A percentile compares a stretch with the other conserved stretches of the same genome.
phyloP scores from a whole-genome alignment of 306 rosid genomes.

The Carpinus viminea region DNA sequence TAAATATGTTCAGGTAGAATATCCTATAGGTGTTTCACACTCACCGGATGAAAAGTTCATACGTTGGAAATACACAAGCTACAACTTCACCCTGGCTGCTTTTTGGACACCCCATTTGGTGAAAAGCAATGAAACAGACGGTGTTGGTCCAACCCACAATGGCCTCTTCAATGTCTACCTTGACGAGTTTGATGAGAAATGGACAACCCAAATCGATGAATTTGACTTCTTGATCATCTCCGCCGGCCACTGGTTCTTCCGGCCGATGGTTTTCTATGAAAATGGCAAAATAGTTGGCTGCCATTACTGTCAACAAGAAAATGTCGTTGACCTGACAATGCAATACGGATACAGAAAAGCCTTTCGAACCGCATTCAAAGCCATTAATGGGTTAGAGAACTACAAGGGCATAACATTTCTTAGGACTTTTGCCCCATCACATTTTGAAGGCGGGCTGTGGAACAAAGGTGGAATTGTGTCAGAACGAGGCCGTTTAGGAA shows the following conservation, averaged over 20 bases:
- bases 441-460: constrained; percentile 86
- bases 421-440: constrained; percentile 77
- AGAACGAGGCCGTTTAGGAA: constrained; percentile 71
- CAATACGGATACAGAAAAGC: constrained; percentile 72
- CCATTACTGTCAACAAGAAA: constrained; percentile 57
- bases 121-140: constrained; percentile 46
- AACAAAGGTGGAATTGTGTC: constrained; percentile 69
- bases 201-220: constrained; percentile 57
- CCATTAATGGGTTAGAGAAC: constrained; percentile 53
- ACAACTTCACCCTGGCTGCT: constrained; percentile 79
- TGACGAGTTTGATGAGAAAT: constrained; percentile 70
- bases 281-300: constrained; percentile 59
- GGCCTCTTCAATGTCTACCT: constrained; percentile 65
- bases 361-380: constrained; percentile 59
- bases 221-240: constrained; percentile 67
- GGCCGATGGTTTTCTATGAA: constrained; percentile 59
- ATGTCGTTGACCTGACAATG: constrained; percentile 63
- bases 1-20: constrained; percentile 51
- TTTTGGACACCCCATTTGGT: constrained; percentile 87
- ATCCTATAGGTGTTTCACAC: constrained; percentile 75
- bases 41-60: constrained; percentile 53
- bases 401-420: constrained; percentile 64
- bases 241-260: constrained; percentile 81
- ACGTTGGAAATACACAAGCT: constrained; percentile 66
- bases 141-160: constrained; percentile 48